A percentile compares a stretch with the other conserved stretches of the same genome.
These are phyloP conservation scores for Pestalotiopsis sp. DNA, from an alignment of 2,329 filamentous ascomycete species.

Conservation along the genomic window DNA sequence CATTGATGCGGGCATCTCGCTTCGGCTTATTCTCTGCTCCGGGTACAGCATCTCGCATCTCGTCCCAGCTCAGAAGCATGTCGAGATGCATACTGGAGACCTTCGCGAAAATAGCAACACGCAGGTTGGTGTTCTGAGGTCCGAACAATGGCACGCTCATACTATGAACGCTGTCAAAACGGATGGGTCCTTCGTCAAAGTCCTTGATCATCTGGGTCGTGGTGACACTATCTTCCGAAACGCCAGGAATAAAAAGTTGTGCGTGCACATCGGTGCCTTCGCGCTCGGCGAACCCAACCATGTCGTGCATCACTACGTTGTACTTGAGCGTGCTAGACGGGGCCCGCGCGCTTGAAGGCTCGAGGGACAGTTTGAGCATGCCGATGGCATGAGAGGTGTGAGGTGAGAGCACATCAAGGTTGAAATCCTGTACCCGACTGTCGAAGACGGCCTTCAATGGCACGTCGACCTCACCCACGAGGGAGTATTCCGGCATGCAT, in stretches of 20 bases:
- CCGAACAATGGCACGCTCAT: conserved; percentile 90
- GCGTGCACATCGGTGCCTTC: conserved; percentile 96
- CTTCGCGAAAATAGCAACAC: conserved; percentile 89
- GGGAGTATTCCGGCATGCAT: conserved; percentile 88
- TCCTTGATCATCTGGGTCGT: conserved; percentile 93
- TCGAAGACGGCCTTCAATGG: conserved; percentile 93
- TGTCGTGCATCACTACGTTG: conserved; percentile 97
- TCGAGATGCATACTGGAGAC: conserved; percentile 94
- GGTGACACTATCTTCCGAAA: conserved; percentile 88
- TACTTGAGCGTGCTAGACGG: conserved; percentile 94
- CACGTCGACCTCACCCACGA: conserved; percentile 91
- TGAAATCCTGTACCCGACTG: conserved; percentile 91
- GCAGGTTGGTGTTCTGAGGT: conserved; percentile 72
- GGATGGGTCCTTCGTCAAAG: conserved; percentile 90
- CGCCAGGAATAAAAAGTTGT: conserved; percentile 91
- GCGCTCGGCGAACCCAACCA: conserved; percentile 91
- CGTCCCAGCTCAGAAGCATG: conserved; percentile 97
- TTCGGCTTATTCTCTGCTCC: conserved; percentile 58
- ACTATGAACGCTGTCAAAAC: conserved; percentile 97
- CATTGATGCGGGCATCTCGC: conserved; percentile 73
- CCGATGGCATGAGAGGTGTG: conserved; percentile 91
- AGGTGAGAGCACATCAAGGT: conserved; percentile 86
- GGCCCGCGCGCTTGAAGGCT: conserved; percentile 90
- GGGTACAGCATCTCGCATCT: conserved; percentile 82
- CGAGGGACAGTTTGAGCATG: conserved; percentile 86